Evolutionary conservation across 2,329 filamentous ascomycete species (phyloP).

Genomic region (Magnaporthiopsis incrustans): DNA sequence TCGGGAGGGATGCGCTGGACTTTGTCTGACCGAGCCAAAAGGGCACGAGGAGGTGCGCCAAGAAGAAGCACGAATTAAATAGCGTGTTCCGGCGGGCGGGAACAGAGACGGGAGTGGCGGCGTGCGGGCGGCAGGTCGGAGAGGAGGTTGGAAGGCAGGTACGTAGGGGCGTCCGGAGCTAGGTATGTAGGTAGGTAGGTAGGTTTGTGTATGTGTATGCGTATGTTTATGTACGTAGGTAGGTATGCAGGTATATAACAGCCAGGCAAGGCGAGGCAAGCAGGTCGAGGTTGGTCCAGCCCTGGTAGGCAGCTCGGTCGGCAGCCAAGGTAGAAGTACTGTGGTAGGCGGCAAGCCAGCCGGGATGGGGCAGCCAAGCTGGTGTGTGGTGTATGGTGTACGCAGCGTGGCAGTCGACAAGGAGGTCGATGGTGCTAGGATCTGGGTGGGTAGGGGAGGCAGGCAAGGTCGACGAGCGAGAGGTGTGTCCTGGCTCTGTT

Average conservation of each 20-base stretch:
- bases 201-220: no score
- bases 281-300: neutral
- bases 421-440: neutral
- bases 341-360: neutral
- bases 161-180: neutral
- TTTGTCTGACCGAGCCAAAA: neutral
- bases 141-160: neutral
- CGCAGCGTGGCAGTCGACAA: neutral
- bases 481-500: neutral
- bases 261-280: neutral
- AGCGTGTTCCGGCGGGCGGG: neutral
- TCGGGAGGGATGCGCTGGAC: neutral
- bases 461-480: neutral
- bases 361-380: neutral
- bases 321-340: conserved; percentile 1
- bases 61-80: neutral
- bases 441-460: neutral
- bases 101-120: conserved; percentile 15
- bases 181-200: neutral
- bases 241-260: no score
- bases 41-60: neutral
- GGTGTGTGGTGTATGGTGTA: neutral
- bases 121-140: neutral
- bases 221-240: neutral
- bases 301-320: neutral